Conservation (phyloP, 345 rosid species). For the Populus pruinosa region DNA sequence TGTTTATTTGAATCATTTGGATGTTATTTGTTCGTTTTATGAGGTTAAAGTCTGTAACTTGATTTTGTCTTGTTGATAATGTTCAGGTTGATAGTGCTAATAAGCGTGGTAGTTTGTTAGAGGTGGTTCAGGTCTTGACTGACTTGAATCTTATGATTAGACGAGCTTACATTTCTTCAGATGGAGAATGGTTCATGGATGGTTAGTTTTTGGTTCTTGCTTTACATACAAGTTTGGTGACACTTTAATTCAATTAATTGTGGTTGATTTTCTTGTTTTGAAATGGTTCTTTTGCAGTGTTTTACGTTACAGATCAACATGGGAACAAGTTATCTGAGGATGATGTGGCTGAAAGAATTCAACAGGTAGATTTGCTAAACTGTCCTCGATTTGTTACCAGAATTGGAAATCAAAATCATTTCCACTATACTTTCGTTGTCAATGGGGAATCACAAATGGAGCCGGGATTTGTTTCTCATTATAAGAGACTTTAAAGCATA, state of each 20-base stretch:
- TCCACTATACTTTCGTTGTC: neutral
- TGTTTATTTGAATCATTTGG: constrained; percentile 20
- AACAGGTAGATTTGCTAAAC: constrained; percentile 52
- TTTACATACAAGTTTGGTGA: neutral
- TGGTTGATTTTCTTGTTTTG: constrained; percentile 12
- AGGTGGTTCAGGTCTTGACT: constrained; percentile 79
- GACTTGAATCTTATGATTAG: constrained; percentile 64
- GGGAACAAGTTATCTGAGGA: constrained; percentile 67
- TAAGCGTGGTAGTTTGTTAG: constrained; percentile 70
- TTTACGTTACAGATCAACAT: constrained; percentile 67
- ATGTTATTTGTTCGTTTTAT: constrained; percentile 5
- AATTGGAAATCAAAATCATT: neutral
- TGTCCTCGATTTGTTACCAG: neutral
- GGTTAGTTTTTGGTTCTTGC: constrained; percentile 37
- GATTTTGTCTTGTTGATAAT: neutral
- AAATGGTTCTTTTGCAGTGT: constrained; percentile 41
- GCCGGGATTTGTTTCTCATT: neutral
- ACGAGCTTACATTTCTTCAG: constrained; percentile 84
- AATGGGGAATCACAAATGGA: neutral
- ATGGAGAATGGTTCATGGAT: constrained; percentile 91
- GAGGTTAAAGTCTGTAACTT: neutral
- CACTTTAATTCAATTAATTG: neutral
- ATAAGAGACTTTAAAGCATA: neutral
- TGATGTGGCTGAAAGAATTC: constrained; percentile 61
- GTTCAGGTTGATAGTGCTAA: constrained; percentile 78